Evolutionary conservation across 179 eudicot genomes (phyloP).

Genomic region (Silene noctiflora): DNA sequence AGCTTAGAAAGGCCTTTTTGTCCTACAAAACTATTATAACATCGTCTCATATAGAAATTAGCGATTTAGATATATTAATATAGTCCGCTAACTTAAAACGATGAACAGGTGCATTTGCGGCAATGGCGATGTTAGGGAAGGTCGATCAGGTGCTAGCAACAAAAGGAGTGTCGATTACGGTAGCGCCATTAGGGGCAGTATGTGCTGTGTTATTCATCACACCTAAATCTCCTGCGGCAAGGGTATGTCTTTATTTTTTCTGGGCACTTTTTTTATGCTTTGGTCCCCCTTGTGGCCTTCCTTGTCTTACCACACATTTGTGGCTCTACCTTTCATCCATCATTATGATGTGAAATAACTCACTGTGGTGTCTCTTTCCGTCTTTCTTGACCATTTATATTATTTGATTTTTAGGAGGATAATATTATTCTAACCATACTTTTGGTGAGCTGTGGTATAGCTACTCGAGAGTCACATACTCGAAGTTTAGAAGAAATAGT

Average conservation of each 20-base stretch:
- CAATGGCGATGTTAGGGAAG: conserved; percentile 84
- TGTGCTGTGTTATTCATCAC: conserved; percentile 82
- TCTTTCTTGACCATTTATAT: neutral
- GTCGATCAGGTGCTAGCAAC: conserved; percentile 65
- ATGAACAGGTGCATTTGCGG: conserved; percentile 69
- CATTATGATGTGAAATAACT: conserved; percentile 8
- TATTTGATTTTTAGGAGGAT: neutral
- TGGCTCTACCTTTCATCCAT: neutral
- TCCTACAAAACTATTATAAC: too few species aligned
- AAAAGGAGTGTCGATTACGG: conserved; percentile 72
- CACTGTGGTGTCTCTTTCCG: neutral
- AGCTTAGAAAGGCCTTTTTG: too few species aligned
- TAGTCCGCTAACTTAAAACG: too few species aligned
- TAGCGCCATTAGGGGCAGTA: conserved; percentile 91
- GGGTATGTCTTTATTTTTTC: conserved; percentile 37
- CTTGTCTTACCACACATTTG: too few species aligned
- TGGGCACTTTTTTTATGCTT: neutral
- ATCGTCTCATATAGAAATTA: too few species aligned
- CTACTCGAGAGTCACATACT: too few species aligned
- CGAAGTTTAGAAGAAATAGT: too few species aligned
- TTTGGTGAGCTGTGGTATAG: too few species aligned
- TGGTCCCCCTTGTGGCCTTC: conserved; percentile 13
- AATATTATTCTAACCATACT: too few species aligned
- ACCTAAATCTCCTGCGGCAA: conserved; percentile 86
- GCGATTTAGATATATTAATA: too few species aligned